phyloP scores from a whole-genome alignment of 1,284 basidiomycete species.

The Earliella scabrosa region DNA sequence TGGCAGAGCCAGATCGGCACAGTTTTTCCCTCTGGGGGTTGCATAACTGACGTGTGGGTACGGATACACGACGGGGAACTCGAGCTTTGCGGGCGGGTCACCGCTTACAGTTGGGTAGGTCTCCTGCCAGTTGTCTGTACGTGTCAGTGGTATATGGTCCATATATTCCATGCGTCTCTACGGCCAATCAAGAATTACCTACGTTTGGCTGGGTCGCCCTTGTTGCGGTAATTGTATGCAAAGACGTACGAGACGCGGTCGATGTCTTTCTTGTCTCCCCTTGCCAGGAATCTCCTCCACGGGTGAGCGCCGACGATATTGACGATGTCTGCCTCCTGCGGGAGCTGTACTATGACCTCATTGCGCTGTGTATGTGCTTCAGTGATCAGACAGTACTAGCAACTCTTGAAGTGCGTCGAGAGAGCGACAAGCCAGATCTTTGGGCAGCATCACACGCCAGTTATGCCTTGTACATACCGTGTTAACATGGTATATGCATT shows the following conservation, averaged over 20 bases:
- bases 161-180: too few relatives aligned
- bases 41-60: constrained; percentile 32
- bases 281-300: constrained; percentile 27
- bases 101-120: constrained; percentile 16
- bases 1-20: constrained; percentile 24
- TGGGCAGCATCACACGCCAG: background rate
- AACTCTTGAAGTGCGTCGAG: too few relatives aligned
- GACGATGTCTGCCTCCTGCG: constrained; percentile 27
- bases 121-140: constrained; percentile 30
- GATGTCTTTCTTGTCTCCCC: constrained; percentile 8
- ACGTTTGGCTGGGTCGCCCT: constrained; percentile 35
- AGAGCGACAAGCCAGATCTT: too few relatives aligned
- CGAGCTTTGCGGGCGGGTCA: constrained; percentile 23
- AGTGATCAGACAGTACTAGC: too few relatives aligned
- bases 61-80: constrained; percentile 29
- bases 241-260: constrained; percentile 33
- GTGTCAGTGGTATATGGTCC: background rate
- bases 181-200: constrained; percentile 9
- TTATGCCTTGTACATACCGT: constrained; percentile 24
- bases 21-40: constrained; percentile 19
- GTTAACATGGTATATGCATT: constrained; percentile 27
- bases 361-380: constrained; percentile 22
- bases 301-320: constrained; percentile 33
- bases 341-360: constrained; percentile 33
- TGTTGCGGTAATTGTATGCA: constrained; percentile 33